A percentile compares a stretch with the other conserved stretches of the same genome.
phyloP scores from a whole-genome alignment of 352 stramenopile genomes.

The Globisporangium uncinulatum region DNA sequence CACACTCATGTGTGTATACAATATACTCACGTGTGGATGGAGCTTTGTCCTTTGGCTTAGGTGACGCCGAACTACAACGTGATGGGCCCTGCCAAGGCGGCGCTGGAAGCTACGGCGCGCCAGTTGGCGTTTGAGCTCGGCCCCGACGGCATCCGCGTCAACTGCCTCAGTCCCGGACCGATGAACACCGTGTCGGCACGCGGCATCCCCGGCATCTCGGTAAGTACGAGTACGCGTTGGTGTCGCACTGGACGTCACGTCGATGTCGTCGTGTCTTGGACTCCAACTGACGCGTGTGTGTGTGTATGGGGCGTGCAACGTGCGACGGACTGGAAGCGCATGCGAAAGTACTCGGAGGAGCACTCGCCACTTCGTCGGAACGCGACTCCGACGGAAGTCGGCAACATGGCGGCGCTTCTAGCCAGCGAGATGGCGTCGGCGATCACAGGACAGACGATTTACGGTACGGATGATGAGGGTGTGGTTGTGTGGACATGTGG shows the following conservation, averaged over 20 bases:
- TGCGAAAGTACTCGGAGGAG: slow-evolving; percentile 69
- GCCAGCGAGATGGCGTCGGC: slow-evolving; percentile 59
- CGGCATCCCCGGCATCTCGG: slow-evolving; percentile 86
- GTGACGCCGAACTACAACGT: slow-evolving; percentile 89
- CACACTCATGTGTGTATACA: not conserved
- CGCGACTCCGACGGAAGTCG: slow-evolving; percentile 70
- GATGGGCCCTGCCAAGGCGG: slow-evolving; percentile 91
- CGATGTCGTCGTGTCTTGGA: not conserved
- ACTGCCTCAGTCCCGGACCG: slow-evolving; percentile 86
- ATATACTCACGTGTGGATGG: not conserved
- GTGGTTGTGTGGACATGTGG: no score
- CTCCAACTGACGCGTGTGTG: slow-evolving; percentile 1
- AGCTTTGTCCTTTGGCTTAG: slow-evolving; percentile 15
- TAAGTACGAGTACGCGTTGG: slow-evolving; percentile 9
- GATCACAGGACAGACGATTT: slow-evolving; percentile 89
- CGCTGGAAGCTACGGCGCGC: slow-evolving; percentile 77
- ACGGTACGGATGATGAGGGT: slow-evolving; percentile 34
- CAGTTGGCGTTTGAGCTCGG: slow-evolving; percentile 83
- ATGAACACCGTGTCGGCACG: slow-evolving; percentile 89
- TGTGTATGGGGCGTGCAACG: not conserved
- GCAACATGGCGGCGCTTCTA: slow-evolving; percentile 72
- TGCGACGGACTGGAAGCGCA: slow-evolving; percentile 62
- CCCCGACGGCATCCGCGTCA: slow-evolving; percentile 77
- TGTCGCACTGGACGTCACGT: slow-evolving; percentile 1
- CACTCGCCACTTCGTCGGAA: slow-evolving; percentile 68